Percentiles rank a stretch among this genome's conserved stretches.
Conservation (phyloP, 164 flowering plant genomes). For the Brasenia schreberi region DNA sequence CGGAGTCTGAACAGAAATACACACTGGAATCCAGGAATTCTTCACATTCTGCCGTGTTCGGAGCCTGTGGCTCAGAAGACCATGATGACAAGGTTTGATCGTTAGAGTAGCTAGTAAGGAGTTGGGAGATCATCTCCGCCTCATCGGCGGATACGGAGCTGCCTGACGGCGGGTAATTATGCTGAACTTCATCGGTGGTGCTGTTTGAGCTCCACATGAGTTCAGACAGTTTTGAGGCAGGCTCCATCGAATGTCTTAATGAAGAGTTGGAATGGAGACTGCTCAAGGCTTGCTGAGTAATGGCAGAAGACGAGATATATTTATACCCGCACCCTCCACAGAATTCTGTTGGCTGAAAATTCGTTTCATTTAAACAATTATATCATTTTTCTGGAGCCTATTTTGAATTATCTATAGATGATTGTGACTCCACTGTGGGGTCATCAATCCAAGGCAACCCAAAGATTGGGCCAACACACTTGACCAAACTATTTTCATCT, state of each 20-base stretch:
- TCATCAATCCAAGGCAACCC: too few relatives aligned
- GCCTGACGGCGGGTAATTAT: slow-evolving; percentile 32
- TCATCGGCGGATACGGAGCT: slow-evolving; percentile 28
- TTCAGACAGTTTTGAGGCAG: not conserved
- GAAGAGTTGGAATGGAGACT: not conserved
- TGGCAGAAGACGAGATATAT: too few relatives aligned
- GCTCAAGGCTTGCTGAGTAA: too few relatives aligned
- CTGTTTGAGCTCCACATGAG: slow-evolving; percentile 2
- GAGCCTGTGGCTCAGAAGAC: slow-evolving; percentile 12
- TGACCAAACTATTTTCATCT: too few relatives aligned
- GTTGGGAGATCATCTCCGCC: slow-evolving; percentile 60
- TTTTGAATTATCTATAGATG: too few relatives aligned
- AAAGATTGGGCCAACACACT: too few relatives aligned
- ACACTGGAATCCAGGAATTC: slow-evolving; percentile 11
- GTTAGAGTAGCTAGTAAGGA: slow-evolving; percentile 21
- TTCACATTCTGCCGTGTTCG: slow-evolving; percentile 7
- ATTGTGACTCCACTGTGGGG: too few relatives aligned
- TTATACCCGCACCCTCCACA: too few relatives aligned
- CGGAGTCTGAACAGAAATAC: slow-evolving; percentile 10
- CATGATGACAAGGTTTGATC: slow-evolving; percentile 9
- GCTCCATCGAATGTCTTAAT: not conserved
- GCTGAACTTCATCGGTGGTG: slow-evolving; percentile 24
- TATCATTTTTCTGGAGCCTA: too few relatives aligned
- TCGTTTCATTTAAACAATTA: too few relatives aligned
- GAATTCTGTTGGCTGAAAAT: too few relatives aligned